Conservation (phyloP, 495 filamentous ascomycete genomes). For the Massariosphaeria phaeospora region DNA sequence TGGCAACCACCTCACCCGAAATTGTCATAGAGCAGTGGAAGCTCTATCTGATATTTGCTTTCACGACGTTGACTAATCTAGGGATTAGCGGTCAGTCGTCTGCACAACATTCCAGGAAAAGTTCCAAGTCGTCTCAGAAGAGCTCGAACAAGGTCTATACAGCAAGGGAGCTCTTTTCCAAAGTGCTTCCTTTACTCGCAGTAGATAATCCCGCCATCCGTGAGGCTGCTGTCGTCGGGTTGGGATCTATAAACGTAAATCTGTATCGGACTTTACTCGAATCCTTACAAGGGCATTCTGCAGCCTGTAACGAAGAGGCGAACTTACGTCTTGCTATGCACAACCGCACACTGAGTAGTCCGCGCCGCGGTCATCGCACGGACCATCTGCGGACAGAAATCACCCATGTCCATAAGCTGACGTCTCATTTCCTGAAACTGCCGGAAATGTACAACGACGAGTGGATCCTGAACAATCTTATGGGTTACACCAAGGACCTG, state of each 20-base stretch:
- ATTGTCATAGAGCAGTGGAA: constrained; percentile 97
- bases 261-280: constrained; percentile 92
- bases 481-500: constrained; percentile 83
- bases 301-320: constrained; percentile 78
- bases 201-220: constrained; percentile 70
- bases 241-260: constrained; percentile 91
- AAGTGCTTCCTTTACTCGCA: constrained; percentile 80
- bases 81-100: constrained; percentile 45
- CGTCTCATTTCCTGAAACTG: constrained; percentile 80
- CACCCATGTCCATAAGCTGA: constrained; percentile 90
- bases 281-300: constrained; percentile 78
- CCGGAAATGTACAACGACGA: constrained; percentile 79
- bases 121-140: constrained; percentile 65
- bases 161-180: constrained; percentile 80
- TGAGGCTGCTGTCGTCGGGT: constrained; percentile 83
- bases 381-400: constrained; percentile 89
- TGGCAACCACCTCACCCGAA: constrained; percentile 73
- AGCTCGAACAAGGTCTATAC: constrained; percentile 79
- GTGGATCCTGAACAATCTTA: constrained; percentile 86
- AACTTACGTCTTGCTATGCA: constrained; percentile 72
- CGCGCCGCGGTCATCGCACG: constrained; percentile 68
- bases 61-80: constrained; percentile 84
- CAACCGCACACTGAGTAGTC: constrained; percentile 70
- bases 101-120: constrained; percentile 80
- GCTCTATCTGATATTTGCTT: constrained; percentile 94